Conservation (phyloP, 2,329 filamentous ascomycete species). For the Monosporascus cannonballus region DNA sequence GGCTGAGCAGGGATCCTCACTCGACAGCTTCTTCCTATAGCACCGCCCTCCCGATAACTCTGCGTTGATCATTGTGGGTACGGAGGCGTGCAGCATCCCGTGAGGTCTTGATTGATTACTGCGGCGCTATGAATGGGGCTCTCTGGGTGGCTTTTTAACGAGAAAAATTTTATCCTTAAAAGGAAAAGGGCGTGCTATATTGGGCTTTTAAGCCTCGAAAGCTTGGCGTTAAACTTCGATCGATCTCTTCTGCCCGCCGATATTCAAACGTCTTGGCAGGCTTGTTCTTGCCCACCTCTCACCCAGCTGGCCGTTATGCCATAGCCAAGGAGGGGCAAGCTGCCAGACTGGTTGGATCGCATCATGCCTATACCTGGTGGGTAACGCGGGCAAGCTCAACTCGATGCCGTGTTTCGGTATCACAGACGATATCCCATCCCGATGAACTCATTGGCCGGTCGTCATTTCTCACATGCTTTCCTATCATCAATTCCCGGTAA, state of each 20-base stretch:
- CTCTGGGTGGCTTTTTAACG: too few relatives aligned
- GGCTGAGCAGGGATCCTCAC: too few relatives aligned
- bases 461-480: too few relatives aligned
- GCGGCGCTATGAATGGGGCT: too few relatives aligned
- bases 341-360: not conserved
- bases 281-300: not conserved
- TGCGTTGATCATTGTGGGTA: not conserved
- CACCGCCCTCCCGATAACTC: not conserved
- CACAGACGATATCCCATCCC: not conserved
- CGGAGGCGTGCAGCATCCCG: too few relatives aligned
- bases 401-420: not conserved
- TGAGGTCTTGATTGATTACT: too few relatives aligned
- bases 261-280: too few relatives aligned
- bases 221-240: not conserved
- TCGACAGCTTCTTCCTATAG: not conserved
- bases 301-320: not conserved
- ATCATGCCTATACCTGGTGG: not conserved
- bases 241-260: not conserved
- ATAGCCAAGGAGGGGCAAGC: not conserved
- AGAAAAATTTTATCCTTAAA: too few relatives aligned
- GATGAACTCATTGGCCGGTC: too few relatives aligned
- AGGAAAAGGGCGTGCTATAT: not conserved
- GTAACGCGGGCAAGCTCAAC: not conserved
- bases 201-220: not conserved
- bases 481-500: too few relatives aligned